phyloP scores from a whole-genome alignment of 768 basidiomycete species.

The Suillus clintonianus region DNA sequence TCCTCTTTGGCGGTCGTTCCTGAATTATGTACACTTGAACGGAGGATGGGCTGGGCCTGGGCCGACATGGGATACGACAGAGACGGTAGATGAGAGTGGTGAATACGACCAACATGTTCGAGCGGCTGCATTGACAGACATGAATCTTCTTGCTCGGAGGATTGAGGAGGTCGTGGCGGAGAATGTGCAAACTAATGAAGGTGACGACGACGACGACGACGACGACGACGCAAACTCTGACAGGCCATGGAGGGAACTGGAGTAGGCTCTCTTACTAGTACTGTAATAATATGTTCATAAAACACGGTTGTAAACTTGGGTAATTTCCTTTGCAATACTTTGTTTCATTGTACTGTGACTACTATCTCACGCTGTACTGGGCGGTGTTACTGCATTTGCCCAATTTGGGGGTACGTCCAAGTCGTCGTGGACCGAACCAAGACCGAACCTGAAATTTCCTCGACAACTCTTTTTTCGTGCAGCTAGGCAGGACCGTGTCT shows the following conservation, averaged over 20 bases:
- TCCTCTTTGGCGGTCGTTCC: conserved; percentile 61
- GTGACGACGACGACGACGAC: conserved; percentile 6
- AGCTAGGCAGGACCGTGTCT: neutral
- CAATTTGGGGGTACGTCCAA: neutral
- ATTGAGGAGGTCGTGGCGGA: conserved; percentile 36
- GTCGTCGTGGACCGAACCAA: neutral
- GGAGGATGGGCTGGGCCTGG: conserved; percentile 47
- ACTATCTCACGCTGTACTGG: neutral
- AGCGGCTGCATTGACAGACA: conserved; percentile 35
- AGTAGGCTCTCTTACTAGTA: conserved; percentile 25
- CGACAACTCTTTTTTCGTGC: neutral
- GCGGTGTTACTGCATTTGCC: neutral
- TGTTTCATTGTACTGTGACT: neutral
- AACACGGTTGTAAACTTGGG: too few species aligned
- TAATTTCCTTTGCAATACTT: neutral
- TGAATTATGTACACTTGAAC: conserved; percentile 56
- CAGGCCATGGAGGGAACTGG: conserved; percentile 43
- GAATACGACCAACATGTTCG: conserved; percentile 42
- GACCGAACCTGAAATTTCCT: neutral
- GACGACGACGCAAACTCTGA: conserved; percentile 36
- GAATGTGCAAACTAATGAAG: conserved; percentile 15
- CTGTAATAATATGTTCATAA: neutral
- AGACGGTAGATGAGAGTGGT: conserved; percentile 37
- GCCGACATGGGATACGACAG: conserved; percentile 16
- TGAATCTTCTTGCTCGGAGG: conserved; percentile 43